Conservation (phyloP, 1,284 basidiomycete genomes). For the Dichomitus squalens region DNA sequence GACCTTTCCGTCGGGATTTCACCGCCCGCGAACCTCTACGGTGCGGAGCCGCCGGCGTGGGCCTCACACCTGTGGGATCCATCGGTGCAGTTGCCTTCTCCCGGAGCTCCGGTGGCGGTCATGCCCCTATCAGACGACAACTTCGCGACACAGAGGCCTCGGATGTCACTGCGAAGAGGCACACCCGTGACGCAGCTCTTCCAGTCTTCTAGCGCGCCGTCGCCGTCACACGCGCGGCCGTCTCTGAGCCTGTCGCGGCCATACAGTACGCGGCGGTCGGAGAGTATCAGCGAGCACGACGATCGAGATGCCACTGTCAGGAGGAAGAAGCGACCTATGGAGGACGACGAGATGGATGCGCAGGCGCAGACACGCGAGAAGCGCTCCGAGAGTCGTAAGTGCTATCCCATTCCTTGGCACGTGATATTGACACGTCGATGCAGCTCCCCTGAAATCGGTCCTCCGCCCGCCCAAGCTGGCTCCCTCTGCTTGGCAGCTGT, state of each 20-base stretch:
- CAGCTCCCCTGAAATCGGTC: constrained; percentile 63
- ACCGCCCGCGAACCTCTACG: constrained; percentile 49
- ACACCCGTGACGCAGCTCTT: constrained; percentile 62
- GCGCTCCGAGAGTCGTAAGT: constrained; percentile 33
- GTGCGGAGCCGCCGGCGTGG: constrained; percentile 52
- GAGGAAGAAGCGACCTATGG: constrained; percentile 55
- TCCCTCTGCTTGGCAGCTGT: constrained; percentile 95
- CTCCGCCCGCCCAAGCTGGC: constrained; percentile 91
- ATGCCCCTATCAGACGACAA: constrained; percentile 32
- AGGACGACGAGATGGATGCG: constrained; percentile 36
- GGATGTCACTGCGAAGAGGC: constrained; percentile 30
- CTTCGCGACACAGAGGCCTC: constrained; percentile 34
- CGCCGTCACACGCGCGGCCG: constrained; percentile 46
- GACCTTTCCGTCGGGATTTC: constrained; percentile 52
- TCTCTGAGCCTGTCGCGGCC: constrained; percentile 46
- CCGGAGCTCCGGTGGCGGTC: constrained; percentile 26
- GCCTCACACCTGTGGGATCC: constrained; percentile 63
- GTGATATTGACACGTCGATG: constrained; percentile 26
- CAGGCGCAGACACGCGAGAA: constrained; percentile 40
- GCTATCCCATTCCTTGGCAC: constrained; percentile 20
- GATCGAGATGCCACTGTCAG: constrained; percentile 74
- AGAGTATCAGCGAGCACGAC: constrained; percentile 60
- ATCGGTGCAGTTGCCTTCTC: constrained; percentile 19
- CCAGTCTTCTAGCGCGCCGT: constrained; percentile 75
- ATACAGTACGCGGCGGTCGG: constrained; percentile 62